A percentile compares a stretch with the other conserved stretches of the same genome.
Conservation (phyloP, 1,139 yeast genomes). For the Geotrichum reessii region DNA sequence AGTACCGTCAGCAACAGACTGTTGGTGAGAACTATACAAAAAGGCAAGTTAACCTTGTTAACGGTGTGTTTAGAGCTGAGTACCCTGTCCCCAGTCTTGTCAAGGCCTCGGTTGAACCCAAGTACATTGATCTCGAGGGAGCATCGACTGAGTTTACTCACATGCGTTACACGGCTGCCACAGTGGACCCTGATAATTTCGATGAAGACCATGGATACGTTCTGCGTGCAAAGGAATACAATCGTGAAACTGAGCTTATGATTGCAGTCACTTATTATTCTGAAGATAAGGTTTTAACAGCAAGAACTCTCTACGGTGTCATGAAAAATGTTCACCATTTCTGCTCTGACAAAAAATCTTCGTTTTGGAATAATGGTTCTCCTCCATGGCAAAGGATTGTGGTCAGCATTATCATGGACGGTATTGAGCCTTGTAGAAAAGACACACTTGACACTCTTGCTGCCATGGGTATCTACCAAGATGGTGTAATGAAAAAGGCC, state of each 20-base stretch:
- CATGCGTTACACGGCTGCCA: slow-evolving; percentile 72
- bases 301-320: slow-evolving; percentile 88
- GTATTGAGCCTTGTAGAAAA: slow-evolving; percentile 83
- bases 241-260: slow-evolving; percentile 81
- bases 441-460: slow-evolving; percentile 79
- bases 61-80: slow-evolving; percentile 68
- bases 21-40: slow-evolving; percentile 56
- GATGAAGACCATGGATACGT: slow-evolving; percentile 61
- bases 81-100: slow-evolving; percentile 70
- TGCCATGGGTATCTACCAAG: slow-evolving; percentile 92
- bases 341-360: slow-evolving; percentile 56
- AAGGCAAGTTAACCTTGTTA: slow-evolving; percentile 56
- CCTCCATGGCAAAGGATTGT: slow-evolving; percentile 90
- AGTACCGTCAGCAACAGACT: slow-evolving; percentile 36
- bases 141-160: slow-evolving; percentile 59
- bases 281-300: slow-evolving; percentile 80
- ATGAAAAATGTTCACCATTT: slow-evolving; percentile 87
- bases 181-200: slow-evolving; percentile 78
- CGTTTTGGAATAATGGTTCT: slow-evolving; percentile 64
- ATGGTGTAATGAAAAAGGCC: slow-evolving; percentile 84
- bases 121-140: slow-evolving; percentile 57
- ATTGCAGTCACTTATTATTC: slow-evolving; percentile 82
- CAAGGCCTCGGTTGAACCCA: slow-evolving; percentile 51
- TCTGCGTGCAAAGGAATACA: slow-evolving; percentile 64
- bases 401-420: slow-evolving; percentile 86